These are phyloP conservation scores for Lentinula sp. DNA, from an alignment of 768 basidiomycete species.

Conservation along the genomic window DNA sequence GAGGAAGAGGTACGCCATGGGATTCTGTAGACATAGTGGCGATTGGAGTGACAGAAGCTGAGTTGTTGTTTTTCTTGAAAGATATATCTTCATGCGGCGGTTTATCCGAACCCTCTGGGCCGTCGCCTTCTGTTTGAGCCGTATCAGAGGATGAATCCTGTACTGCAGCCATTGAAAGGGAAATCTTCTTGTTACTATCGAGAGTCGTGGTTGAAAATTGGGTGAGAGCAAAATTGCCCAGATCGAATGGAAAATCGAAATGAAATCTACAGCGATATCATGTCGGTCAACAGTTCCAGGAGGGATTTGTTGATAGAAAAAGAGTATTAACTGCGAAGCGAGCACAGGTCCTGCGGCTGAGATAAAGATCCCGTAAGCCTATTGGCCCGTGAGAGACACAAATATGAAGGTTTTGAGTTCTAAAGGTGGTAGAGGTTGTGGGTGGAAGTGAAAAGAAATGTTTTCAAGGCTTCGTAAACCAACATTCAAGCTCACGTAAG, in stretches of 20 bases:
- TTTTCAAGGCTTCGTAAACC: neutral
- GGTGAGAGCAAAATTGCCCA: neutral
- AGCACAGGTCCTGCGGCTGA: conserved; percentile 1
- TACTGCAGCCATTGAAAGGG: neutral
- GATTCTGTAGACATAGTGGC: conserved; percentile 2
- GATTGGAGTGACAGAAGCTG: conserved; percentile 5
- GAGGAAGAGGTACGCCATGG: conserved; percentile 23
- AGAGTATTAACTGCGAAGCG: conserved; percentile 3
- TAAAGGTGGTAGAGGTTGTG: neutral
- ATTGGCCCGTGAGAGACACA: neutral
- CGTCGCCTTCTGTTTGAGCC: conserved; percentile 33
- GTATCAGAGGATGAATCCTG: conserved; percentile 17
- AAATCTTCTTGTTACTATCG: neutral
- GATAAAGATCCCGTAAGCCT: conserved; percentile 2
- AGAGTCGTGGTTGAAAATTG: neutral
- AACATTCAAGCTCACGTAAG: neutral
- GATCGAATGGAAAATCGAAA: conserved; percentile 1
- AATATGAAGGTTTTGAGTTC: neutral
- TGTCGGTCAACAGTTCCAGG: conserved; percentile 9
- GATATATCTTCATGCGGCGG: conserved; percentile 23
- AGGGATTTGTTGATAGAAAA: conserved; percentile 3
- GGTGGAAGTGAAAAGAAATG: neutral
- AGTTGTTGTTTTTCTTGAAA: neutral
- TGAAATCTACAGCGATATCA: conserved; percentile 8
- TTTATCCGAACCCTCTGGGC: conserved; percentile 37